Conservation (phyloP, 306 rosid genomes). For the Phaseolus lunatus region DNA sequence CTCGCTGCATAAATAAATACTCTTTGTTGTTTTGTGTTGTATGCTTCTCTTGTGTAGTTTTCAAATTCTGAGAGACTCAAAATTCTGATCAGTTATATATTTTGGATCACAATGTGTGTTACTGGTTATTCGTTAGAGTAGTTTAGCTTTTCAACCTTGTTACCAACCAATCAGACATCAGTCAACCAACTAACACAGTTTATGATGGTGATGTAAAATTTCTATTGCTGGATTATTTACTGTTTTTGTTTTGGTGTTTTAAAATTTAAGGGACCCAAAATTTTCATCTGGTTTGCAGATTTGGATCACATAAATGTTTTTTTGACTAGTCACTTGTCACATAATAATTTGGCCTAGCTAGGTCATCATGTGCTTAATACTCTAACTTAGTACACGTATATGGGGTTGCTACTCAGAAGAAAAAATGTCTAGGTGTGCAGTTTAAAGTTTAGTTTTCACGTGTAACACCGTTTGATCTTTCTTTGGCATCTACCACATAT, state of each 20-base stretch:
- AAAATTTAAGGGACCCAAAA: not conserved
- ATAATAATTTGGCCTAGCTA: not conserved
- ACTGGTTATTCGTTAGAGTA: not conserved
- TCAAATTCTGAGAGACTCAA: not conserved
- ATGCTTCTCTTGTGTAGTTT: not conserved
- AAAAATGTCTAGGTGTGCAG: not conserved
- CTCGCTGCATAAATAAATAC: not conserved
- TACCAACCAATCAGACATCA: not conserved
- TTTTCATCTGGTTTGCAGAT: not conserved
- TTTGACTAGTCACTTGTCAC: conserved; percentile 8
- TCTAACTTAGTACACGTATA: conserved; percentile 21
- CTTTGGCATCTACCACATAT: conserved; percentile 31
- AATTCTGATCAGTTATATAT: not conserved
- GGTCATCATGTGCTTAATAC: conserved; percentile 35
- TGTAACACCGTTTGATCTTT: conserved; percentile 39
- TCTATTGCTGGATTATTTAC: not conserved
- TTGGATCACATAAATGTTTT: conserved; percentile 17
- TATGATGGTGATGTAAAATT: too few relatives aligned
- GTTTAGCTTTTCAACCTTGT: not conserved
- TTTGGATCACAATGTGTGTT: conserved; percentile 24
- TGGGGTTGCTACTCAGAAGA: conserved; percentile 34
- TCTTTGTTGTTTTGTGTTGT: conserved; percentile 4
- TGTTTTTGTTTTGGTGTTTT: not conserved
- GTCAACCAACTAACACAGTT: not conserved
- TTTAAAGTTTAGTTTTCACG: conserved; percentile 45